Base-by-base conservation (phyloP, 805 yeast species). In the Candida coleopterorum region DNA sequence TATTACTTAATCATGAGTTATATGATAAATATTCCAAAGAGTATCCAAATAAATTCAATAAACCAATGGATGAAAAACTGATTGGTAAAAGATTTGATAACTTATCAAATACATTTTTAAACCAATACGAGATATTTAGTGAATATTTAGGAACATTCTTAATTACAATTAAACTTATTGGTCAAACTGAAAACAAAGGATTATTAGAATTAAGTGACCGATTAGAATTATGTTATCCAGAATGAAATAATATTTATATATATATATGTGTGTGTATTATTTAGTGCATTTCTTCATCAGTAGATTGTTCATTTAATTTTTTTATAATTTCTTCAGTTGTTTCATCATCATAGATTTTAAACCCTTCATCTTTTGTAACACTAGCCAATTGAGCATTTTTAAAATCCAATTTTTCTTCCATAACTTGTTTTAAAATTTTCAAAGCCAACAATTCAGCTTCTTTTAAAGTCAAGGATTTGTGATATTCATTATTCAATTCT, bases 391-490 rank as follows among this genome's bases (percentile, higher is more conserved):
- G 98, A 24, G 96, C 95, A 60, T 93, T 93, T 48, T 83, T 85
- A 39, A 94, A 82, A 62, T 93, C 97, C 53, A 93, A 71, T 66
- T 90, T 93, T 64, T 93, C 99, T 69, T 93, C 99, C 99, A 93
- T 93, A 31, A 93, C 99, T 65, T 93, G 98, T 60, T 89, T 89
- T 50, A 93, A 74, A 39, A 86, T 85, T 67, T 88, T 89, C 55
- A 93, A 73, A 6, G 89, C 82, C 55, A 93, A 71, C 29, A 85
- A 63, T 70, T 93, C 97, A 7, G 97, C 98, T 58, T 94, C 98
- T 48, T 80, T 78, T 49, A 93, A 68, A 10, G 97, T 87, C 52
- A 93, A 72, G 15, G 95, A 85, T 47, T 82, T 82, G 64, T 90
- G 97, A 66, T 93, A 93, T 65, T 93, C 96, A 55, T 89, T 90